phyloP scores from a whole-genome alignment of 192 early-diverging fungal genomes.

The Pilaira anomala region DNA sequence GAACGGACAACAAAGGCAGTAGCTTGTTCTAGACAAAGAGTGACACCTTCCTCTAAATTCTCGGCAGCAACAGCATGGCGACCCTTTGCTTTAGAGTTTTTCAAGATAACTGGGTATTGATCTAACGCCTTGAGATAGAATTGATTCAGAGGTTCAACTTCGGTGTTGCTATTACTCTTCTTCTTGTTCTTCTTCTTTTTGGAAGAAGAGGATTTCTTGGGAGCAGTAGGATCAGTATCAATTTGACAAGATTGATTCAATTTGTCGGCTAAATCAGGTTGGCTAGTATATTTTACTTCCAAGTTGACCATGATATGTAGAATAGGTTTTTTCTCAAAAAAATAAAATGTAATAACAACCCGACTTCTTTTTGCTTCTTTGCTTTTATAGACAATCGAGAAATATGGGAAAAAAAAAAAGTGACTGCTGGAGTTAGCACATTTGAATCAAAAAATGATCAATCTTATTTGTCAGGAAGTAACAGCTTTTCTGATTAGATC shows the following conservation, averaged over 20 bases:
- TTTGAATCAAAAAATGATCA: too few species aligned
- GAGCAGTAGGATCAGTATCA: background rate
- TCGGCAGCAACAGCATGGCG: conserved; percentile 48
- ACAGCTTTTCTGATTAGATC: too few species aligned
- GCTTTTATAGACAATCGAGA: too few species aligned
- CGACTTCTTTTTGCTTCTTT: too few species aligned
- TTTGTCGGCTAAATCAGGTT: background rate
- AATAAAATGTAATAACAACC: too few species aligned
- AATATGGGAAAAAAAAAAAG: too few species aligned
- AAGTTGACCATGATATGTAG: too few species aligned
- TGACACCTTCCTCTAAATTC: conserved; percentile 45
- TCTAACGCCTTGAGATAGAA: background rate
- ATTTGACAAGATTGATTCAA: background rate
- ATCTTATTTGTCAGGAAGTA: too few species aligned
- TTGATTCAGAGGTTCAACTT: background rate
- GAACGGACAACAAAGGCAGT: conserved; percentile 52
- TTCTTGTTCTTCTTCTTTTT: conserved; percentile 3
- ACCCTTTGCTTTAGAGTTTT: conserved; percentile 46
- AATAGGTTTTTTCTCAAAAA: too few species aligned
- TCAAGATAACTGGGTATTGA: conserved; percentile 17
- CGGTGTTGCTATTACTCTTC: background rate
- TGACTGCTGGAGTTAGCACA: too few species aligned
- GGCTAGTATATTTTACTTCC: too few species aligned
- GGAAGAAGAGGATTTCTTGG: background rate
- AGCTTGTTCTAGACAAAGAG: conserved; percentile 48